Evolutionary conservation across 495 filamentous ascomycete species (phyloP).

Genomic region (Lasiosphaeriaceae sp.): DNA sequence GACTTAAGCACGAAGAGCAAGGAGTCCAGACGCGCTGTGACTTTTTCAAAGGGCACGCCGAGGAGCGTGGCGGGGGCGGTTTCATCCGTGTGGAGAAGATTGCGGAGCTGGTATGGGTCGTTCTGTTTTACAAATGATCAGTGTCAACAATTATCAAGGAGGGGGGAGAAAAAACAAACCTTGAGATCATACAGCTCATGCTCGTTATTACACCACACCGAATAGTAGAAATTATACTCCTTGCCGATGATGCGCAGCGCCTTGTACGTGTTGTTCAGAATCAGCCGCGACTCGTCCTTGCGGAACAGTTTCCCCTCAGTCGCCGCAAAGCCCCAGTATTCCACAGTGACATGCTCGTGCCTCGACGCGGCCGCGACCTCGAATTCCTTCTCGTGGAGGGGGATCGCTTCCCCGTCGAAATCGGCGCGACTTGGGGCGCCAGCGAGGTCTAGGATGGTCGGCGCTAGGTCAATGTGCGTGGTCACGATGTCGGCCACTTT

Average conservation of each 20-base stretch:
- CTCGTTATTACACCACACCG: slow-evolving; percentile 64
- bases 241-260: slow-evolving; percentile 52
- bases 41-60: slow-evolving; percentile 40
- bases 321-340: slow-evolving; percentile 57
- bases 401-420: slow-evolving; percentile 59
- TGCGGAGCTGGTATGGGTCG: slow-evolving; percentile 58
- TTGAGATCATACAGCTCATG: slow-evolving; percentile 62
- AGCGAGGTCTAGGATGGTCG: slow-evolving; percentile 57
- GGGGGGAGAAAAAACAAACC: slow-evolving; percentile 25
- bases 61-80: slow-evolving; percentile 27
- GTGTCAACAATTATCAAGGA: not conserved
- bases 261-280: slow-evolving; percentile 62
- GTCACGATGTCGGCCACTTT: slow-evolving; percentile 53
- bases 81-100: slow-evolving; percentile 44
- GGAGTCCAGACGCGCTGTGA: slow-evolving; percentile 53
- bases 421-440: slow-evolving; percentile 46
- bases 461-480: slow-evolving; percentile 65
- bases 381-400: slow-evolving; percentile 34
- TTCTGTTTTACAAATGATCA: slow-evolving; percentile 29
- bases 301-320: slow-evolving; percentile 44
- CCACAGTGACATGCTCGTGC: slow-evolving; percentile 64
- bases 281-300: slow-evolving; percentile 13
- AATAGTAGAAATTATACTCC: slow-evolving; percentile 57
- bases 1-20: slow-evolving; percentile 63
- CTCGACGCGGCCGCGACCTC: slow-evolving; percentile 26